Conservation (phyloP, 306 rosid species). For the Adenanthera pavonina region DNA sequence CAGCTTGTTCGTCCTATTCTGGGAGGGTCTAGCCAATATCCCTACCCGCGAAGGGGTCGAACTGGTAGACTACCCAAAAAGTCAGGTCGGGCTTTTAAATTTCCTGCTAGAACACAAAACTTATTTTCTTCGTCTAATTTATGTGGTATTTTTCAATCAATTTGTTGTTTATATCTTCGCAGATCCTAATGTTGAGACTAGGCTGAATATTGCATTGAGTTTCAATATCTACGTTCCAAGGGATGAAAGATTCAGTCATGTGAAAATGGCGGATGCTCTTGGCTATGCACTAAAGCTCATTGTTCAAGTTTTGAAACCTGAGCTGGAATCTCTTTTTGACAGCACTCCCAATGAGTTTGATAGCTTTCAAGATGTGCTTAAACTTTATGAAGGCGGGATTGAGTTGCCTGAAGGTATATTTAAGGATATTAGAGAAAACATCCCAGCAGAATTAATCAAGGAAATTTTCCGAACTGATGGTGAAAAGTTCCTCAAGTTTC, state of each 20-base stretch:
- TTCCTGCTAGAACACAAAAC: background rate
- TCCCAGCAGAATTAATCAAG: slow-evolving; percentile 68
- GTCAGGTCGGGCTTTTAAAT: slow-evolving; percentile 51
- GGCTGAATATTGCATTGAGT: slow-evolving; percentile 54
- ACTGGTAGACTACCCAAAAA: slow-evolving; percentile 65
- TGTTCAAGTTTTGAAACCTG: slow-evolving; percentile 67
- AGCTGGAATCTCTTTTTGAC: slow-evolving; percentile 60
- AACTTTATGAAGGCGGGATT: slow-evolving; percentile 79
- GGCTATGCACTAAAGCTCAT: slow-evolving; percentile 71
- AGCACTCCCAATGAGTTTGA: slow-evolving; percentile 65
- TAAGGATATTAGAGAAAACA: slow-evolving; percentile 51
- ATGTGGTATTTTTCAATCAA: background rate
- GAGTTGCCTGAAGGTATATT: slow-evolving; percentile 55
- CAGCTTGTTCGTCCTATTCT: slow-evolving; percentile 69
- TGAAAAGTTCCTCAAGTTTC: slow-evolving; percentile 60
- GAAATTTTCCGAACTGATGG: slow-evolving; percentile 75
- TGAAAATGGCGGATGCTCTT: slow-evolving; percentile 81
- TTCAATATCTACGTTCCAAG: slow-evolving; percentile 82
- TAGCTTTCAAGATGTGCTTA: slow-evolving; percentile 60
- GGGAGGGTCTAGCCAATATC: slow-evolving; percentile 77
- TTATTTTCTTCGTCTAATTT: background rate
- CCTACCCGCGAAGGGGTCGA: slow-evolving; percentile 87
- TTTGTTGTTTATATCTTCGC: slow-evolving; percentile 25
- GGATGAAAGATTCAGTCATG: slow-evolving; percentile 81
- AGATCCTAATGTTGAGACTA: slow-evolving; percentile 68